Evolutionary conservation across 2,329 filamentous ascomycete species (phyloP).

Genomic region (Albifimbria verrucaria): DNA sequence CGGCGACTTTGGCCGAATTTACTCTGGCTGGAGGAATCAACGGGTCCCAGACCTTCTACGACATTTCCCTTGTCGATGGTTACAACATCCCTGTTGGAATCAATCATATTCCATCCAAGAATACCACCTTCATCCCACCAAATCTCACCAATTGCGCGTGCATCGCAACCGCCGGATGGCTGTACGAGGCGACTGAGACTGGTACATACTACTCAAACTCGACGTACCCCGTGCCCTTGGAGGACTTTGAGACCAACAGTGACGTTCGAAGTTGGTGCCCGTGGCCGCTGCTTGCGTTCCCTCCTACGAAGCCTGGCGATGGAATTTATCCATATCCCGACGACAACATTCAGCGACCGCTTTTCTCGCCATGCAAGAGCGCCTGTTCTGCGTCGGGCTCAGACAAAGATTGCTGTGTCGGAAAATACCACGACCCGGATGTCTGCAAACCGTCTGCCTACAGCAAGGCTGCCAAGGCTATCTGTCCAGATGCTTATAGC

Average conservation of each 20-base stretch:
- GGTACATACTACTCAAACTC: slow-evolving; percentile 61
- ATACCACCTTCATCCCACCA: slow-evolving; percentile 65
- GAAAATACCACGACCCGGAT: slow-evolving; percentile 59
- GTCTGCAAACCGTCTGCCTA: slow-evolving; percentile 67
- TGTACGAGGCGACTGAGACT: slow-evolving; percentile 51
- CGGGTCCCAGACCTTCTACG: slow-evolving; percentile 69
- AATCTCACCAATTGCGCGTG: slow-evolving; percentile 76
- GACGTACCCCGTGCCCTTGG: slow-evolving; percentile 65
- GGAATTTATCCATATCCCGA: slow-evolving; percentile 81
- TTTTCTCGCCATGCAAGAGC: slow-evolving; percentile 75
- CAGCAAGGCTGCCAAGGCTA: slow-evolving; percentile 64
- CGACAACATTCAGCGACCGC: slow-evolving; percentile 64
- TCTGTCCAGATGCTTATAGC: slow-evolving; percentile 84
- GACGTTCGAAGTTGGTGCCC: slow-evolving; percentile 71
- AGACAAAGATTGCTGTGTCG: slow-evolving; percentile 72
- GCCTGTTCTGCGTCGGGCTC: slow-evolving; percentile 68
- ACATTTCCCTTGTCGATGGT: slow-evolving; percentile 80
- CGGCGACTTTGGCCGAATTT: slow-evolving; percentile 78
- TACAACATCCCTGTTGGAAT: slow-evolving; percentile 75
- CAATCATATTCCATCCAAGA: slow-evolving; percentile 56
- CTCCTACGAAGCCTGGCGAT: slow-evolving; percentile 66
- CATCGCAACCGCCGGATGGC: slow-evolving; percentile 64
- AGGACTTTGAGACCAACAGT: slow-evolving; percentile 53
- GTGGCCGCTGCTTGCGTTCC: slow-evolving; percentile 69
- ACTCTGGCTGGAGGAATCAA: slow-evolving; percentile 65